Percentiles rank a stretch among this genome's conserved stretches.
phyloP scores from a whole-genome alignment of 1,284 basidiomycete species.

The Irpex rosettiformis region DNA sequence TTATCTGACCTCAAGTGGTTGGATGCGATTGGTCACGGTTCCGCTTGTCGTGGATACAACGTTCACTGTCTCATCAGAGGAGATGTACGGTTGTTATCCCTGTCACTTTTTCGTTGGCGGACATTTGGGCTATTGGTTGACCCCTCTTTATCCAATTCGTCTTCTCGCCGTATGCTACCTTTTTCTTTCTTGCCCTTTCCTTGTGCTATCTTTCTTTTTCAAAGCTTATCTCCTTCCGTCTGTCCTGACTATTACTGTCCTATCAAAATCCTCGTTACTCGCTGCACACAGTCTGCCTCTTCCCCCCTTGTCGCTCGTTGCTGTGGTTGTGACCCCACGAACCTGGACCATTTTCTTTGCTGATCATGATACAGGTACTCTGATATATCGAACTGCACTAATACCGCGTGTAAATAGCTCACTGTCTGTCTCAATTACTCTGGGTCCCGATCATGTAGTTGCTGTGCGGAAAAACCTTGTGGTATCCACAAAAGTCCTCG shows the following conservation, averaged over 20 bases:
- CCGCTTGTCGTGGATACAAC: slow-evolving; percentile 6
- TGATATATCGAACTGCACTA: slow-evolving; percentile 17
- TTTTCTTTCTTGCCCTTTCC: slow-evolving; percentile 25
- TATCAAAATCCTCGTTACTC: not conserved
- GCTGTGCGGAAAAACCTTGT: too few species aligned
- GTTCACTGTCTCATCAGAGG: not conserved
- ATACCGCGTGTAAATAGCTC: slow-evolving; percentile 17
- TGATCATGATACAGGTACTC: slow-evolving; percentile 15
- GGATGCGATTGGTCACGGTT: slow-evolving; percentile 9
- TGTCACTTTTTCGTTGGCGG: slow-evolving; percentile 19
- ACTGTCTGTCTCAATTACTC: slow-evolving; percentile 8
- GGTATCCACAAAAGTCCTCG: too few species aligned
- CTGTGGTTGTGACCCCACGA: slow-evolving; percentile 13
- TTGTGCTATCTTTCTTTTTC: slow-evolving; percentile 13
- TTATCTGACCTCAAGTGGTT: slow-evolving; percentile 7
- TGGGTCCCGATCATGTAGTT: not conserved
- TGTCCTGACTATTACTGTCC: slow-evolving; percentile 3
- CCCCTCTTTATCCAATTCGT: slow-evolving; percentile 45
- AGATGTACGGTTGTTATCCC: slow-evolving; percentile 9
- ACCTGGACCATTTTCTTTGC: slow-evolving; percentile 6
- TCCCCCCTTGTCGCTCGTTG: slow-evolving; percentile 15
- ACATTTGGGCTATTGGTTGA: slow-evolving; percentile 63
- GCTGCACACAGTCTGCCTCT: slow-evolving; percentile 4
- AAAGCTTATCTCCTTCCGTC: slow-evolving; percentile 3
- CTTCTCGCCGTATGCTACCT: slow-evolving; percentile 22